phyloP scores from a whole-genome alignment of 2,329 filamentous ascomycete species.

The Ceratocystis lukuohia region DNA sequence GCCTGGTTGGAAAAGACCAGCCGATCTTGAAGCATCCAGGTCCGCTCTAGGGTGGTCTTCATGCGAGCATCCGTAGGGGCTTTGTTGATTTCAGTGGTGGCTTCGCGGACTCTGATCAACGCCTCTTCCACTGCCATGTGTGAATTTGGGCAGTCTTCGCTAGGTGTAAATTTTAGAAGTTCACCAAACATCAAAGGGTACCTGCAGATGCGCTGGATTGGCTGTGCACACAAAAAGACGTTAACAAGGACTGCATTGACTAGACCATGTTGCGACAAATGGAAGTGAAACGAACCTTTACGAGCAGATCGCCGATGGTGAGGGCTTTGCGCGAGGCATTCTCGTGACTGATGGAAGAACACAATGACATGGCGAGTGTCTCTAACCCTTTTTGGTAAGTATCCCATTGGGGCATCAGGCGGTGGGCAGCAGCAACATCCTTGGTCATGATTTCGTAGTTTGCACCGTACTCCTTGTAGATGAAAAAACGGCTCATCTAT shows the following conservation, averaged over 20 bases:
- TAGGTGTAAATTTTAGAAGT: constrained; percentile 68
- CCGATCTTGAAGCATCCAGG: constrained; percentile 72
- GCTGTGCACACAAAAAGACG: constrained; percentile 36
- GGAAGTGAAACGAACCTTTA: constrained; percentile 49
- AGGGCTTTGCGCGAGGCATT: constrained; percentile 59
- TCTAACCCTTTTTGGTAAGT: constrained; percentile 78
- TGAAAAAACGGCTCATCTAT: constrained; percentile 67
- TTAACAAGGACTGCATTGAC: background rate
- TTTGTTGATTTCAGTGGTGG: constrained; percentile 67
- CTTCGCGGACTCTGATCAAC: constrained; percentile 56
- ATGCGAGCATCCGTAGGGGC: constrained; percentile 65
- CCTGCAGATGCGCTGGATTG: constrained; percentile 81
- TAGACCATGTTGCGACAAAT: background rate
- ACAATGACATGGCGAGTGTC: constrained; percentile 60
- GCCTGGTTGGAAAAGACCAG: constrained; percentile 59
- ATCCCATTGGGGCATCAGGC: constrained; percentile 59
- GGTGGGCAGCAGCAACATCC: constrained; percentile 57
- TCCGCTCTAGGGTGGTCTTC: constrained; percentile 61
- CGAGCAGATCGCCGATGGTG: constrained; percentile 72
- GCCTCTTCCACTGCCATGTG: constrained; percentile 68
- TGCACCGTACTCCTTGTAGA: constrained; percentile 83
- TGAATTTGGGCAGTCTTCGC: constrained; percentile 69
- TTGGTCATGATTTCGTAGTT: constrained; percentile 78
- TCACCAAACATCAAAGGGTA: constrained; percentile 82
- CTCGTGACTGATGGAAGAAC: constrained; percentile 51